Base-by-base conservation (phyloP, 176 grass and related monocot genomes). In the Chrysopogon serrulatus region DNA sequence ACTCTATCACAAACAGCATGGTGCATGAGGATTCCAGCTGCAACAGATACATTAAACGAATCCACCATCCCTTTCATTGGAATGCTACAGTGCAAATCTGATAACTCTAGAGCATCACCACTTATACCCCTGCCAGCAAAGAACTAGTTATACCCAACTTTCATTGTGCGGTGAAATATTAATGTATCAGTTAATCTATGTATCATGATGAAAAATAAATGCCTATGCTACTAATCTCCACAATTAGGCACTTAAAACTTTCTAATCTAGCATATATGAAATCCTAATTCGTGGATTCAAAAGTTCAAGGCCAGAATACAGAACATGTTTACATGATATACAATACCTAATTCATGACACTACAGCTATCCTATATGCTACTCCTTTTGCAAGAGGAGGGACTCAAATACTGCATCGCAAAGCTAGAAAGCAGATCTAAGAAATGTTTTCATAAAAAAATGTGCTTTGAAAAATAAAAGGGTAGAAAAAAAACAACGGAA, bases 51-150 rank as follows among this genome's bases (percentile, higher is more conserved):
- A 90, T 98, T 98, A 87, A 98, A 98, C 49, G 96, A 98, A 98
- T 98, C 96, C 64, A 98, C 91, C 96, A 98, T 98, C 75, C 96
- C 96, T 87, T 93, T 98, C 96, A 98, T 98, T 32, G 96, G 96
- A 93, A 98, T 69, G 53, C 84, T 92, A 84, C 96, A 98, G 70
- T 95, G 92, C 84, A 98, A 79, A 77, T 98, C 93, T 80, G 96
- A 98, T 40, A 93, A 48, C 51, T 72, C 42, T 48, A 93, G 43
- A 47, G 93, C 83, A 69, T 87, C 93, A 37, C 93, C 89, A 17
- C 90, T 98, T 69, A 98, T 98, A 48, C 96, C 96, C 96, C 96
- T 98, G 85, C 23, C 51, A 64, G 64, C 64, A 27, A 76, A 85
- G 63, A 48, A 73, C 76, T 56, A 37, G 21, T 81, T 79, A 64